Conservation (phyloP, 2,329 filamentous ascomycete genomes). For the Xylaria sp. region DNA sequence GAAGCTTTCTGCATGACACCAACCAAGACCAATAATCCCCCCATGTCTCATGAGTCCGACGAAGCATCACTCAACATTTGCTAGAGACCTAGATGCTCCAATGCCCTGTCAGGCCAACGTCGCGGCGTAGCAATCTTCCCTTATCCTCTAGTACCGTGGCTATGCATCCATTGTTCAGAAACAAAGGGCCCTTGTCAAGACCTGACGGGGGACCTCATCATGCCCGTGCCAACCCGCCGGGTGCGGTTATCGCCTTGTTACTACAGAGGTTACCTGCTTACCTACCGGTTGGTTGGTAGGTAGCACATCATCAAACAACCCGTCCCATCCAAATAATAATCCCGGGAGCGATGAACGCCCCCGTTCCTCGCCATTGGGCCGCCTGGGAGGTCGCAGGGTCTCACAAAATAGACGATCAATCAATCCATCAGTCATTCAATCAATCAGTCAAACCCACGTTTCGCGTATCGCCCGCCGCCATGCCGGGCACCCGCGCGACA, state of each 20-base stretch:
- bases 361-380: not conserved
- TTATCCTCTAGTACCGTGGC: not conserved
- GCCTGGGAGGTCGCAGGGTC: not conserved
- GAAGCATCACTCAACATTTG: not conserved
- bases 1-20: not conserved
- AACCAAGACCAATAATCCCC: not conserved
- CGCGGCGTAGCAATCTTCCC: not conserved
- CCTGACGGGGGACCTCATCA: too few relatives aligned
- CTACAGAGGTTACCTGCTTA: too few relatives aligned
- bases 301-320: not conserved
- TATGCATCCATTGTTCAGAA: not conserved
- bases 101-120: not conserved
- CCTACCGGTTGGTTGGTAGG: not conserved
- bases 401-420: not conserved
- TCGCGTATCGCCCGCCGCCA: not conserved
- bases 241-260: not conserved
- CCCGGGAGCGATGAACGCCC: not conserved
- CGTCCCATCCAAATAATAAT: not conserved
- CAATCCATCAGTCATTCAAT: too few relatives aligned
- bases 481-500: not conserved
- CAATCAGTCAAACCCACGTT: not conserved
- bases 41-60: not conserved
- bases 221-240: not conserved
- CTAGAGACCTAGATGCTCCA: not conserved
- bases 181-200: too few relatives aligned